Conservation (phyloP, 192 early-diverging fungal species). For the Coemansia sp. region DNA sequence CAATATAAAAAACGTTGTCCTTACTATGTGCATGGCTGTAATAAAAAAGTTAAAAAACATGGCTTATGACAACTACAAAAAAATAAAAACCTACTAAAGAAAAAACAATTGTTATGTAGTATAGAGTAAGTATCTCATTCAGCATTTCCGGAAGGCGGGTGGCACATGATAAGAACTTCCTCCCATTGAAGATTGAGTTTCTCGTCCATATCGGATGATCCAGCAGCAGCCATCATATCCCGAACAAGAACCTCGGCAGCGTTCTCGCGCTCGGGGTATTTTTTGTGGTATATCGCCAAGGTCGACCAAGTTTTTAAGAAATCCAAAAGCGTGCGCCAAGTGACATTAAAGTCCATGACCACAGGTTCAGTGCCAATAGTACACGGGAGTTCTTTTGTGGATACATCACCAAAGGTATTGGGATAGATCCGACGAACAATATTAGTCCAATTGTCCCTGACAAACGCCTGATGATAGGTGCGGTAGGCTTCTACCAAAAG, state of each 20-base stretch:
- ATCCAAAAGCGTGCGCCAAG: slow-evolving; percentile 15
- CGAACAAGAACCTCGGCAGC: slow-evolving; percentile 6
- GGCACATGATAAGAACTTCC: slow-evolving; percentile 23
- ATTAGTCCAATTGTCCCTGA: slow-evolving; percentile 5
- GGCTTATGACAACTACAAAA: too few relatives aligned
- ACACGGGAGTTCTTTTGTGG: slow-evolving; percentile 8
- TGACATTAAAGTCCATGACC: slow-evolving; percentile 23
- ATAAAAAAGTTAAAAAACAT: too few relatives aligned
- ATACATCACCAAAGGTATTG: slow-evolving; percentile 10
- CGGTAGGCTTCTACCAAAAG: slow-evolving; percentile 24
- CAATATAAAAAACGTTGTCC: too few relatives aligned
- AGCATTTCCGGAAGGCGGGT: slow-evolving; percentile 22
- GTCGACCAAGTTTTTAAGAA: slow-evolving; percentile 30
- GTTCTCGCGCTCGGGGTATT: slow-evolving; percentile 23
- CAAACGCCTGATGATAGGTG: slow-evolving; percentile 20
- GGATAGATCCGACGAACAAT: slow-evolving; percentile 20
- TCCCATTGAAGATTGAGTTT: slow-evolving; percentile 30
- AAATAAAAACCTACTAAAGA: too few relatives aligned
- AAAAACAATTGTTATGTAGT: too few relatives aligned
- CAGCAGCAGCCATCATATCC: slow-evolving; percentile 30
- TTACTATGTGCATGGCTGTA: too few relatives aligned
- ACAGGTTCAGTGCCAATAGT: slow-evolving; percentile 1
- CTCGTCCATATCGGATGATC: slow-evolving; percentile 22
- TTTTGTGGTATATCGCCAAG: slow-evolving; percentile 6
- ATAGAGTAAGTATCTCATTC: too few relatives aligned